phyloP scores from a whole-genome alignment of 257 asterid species.

The Nicotiana attenuata region DNA sequence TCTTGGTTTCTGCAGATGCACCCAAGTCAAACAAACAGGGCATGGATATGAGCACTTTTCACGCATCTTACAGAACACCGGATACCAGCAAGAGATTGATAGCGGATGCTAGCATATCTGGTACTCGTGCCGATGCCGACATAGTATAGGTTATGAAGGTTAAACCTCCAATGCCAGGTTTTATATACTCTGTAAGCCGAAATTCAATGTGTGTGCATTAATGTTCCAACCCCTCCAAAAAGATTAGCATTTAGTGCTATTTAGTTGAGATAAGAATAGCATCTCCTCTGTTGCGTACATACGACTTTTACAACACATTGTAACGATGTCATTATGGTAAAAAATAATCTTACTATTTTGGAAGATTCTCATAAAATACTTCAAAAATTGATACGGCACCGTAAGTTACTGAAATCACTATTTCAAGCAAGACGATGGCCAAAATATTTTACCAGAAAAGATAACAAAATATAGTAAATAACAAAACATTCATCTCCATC shows the following conservation, averaged over 20 bases:
- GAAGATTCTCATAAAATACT: not conserved
- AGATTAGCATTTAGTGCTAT: not conserved
- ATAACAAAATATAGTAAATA: not conserved
- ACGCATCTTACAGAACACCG: not conserved
- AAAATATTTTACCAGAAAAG: not conserved
- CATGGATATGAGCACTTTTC: not conserved
- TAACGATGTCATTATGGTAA: not conserved
- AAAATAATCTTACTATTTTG: not conserved
- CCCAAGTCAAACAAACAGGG: not conserved
- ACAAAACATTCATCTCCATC: not conserved
- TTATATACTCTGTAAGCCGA: not conserved
- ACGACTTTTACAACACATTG: not conserved
- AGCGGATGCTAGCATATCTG: not conserved
- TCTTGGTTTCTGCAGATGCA: not conserved
- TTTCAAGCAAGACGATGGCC: not conserved
- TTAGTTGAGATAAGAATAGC: not conserved
- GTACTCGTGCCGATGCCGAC: not conserved
- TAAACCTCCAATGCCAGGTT: not conserved
- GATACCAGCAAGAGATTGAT: not conserved
- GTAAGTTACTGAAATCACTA: not conserved
- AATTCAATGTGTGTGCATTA: not conserved
- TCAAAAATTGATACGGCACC: not conserved
- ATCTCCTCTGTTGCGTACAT: not conserved
- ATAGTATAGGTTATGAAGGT: not conserved
- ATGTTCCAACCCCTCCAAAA: not conserved